phyloP scores from a whole-genome alignment of 495 filamentous ascomycete genomes.

The Usnea hakonensis region DNA sequence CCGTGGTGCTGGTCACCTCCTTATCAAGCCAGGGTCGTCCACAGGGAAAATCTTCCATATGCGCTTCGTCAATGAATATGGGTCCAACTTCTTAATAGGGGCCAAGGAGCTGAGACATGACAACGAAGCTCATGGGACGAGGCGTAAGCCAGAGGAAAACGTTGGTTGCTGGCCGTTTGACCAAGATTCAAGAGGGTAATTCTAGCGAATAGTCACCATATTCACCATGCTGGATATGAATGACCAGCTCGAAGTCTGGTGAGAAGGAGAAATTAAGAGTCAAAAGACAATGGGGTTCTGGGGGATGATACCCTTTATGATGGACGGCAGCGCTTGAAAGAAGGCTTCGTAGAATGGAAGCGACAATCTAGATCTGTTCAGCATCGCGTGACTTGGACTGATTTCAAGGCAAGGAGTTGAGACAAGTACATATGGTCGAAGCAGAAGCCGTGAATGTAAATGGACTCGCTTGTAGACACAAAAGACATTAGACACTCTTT shows the following conservation, averaged over 20 bases:
- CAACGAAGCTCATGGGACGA: not conserved
- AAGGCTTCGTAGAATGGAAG: not conserved
- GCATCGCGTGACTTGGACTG: not conserved
- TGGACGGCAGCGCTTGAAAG: not conserved
- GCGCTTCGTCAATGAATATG: not conserved
- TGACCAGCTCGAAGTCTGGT: not conserved
- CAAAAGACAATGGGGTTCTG: not conserved
- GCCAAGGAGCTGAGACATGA: not conserved
- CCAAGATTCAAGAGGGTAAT: not conserved
- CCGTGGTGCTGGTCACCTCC: not conserved
- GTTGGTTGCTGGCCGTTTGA: not conserved
- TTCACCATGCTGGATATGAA: too few relatives aligned
- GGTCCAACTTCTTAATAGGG: not conserved
- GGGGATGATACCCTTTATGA: not conserved
- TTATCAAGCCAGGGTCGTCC: not conserved
- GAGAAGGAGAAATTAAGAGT: not conserved
- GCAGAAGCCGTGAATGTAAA: not conserved
- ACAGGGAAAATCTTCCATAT: slow-evolving; percentile 8
- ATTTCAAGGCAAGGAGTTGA: not conserved
- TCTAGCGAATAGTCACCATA: too few relatives aligned
- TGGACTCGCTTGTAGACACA: not conserved
- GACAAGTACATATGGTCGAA: not conserved
- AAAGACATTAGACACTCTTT: too few relatives aligned
- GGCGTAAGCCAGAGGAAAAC: not conserved
- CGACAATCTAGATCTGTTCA: not conserved